Base-by-base conservation (phyloP, 805 yeast genomes). In the Candida nitratophila region DNA sequence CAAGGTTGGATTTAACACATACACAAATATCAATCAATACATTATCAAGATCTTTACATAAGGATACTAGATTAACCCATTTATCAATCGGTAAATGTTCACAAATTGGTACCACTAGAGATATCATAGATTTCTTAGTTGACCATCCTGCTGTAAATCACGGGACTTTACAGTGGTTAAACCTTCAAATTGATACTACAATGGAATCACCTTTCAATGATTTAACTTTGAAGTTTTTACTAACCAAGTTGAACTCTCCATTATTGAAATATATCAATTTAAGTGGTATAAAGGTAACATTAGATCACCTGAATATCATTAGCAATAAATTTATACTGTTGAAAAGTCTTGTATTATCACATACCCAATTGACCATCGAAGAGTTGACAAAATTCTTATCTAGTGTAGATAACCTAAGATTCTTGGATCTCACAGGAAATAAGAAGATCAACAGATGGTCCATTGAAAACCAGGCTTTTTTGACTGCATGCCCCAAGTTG, bases 1-100 rank as follows among this genome's bases (percentile, higher is more conserved):
- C 77, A 49, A 76, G 87, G 49, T 66, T 89, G 27, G 97, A 89
- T 59, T 68, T 90, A 41, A 79, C 86, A 15, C 96, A 87, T 55
- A 89, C 96, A 0, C 79, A 83, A 38, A 76, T 89, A 35, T 79
- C 82, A 1, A 80, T 85, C 4, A 69, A 74, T n/a, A 74, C 77
- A 0, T 69, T 89, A 34, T 60, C 67, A 44, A 64, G 71, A 20
- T 54, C 55, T 44, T 60, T 88, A 20, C 84, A 87, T 2, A 66
- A 63, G 15, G 56, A 78, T 15, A 79, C 83, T 17, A 68, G 73
- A 51, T 65, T 89, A 35, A 81, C 95, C 0, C 96, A 86, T 63
- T 64, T 89, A 41, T 84, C 95, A 1, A 56, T 83, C 27, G 74
- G 82, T 3, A 70, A 75, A 50, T 80, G 86, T 56, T 76, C 83